These are phyloP conservation scores for Phytophthora litchii DNA, from an alignment of 352 stramenopile genomes.

Conservation along the genomic window DNA sequence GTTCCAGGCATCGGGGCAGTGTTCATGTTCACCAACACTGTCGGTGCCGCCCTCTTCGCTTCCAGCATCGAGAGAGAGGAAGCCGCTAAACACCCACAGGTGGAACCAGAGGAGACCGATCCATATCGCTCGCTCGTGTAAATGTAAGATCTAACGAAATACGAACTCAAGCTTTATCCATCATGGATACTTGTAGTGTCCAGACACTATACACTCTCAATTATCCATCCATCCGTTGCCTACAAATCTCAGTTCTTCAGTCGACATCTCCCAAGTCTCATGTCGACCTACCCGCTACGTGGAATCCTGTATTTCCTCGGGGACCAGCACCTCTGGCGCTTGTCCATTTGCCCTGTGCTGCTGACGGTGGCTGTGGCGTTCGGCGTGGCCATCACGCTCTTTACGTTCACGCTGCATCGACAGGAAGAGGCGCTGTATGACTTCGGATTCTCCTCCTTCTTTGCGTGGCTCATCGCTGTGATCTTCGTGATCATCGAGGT, in stretches of 20 bases:
- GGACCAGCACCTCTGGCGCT: slow-evolving; percentile 50
- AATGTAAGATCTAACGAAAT: slow-evolving; percentile 1
- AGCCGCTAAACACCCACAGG: slow-evolving; percentile 17
- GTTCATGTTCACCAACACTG: slow-evolving; percentile 68
- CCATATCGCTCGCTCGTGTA: slow-evolving; percentile 26
- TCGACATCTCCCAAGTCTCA: slow-evolving; percentile 22
- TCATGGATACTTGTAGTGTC: background rate
- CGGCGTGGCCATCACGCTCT: slow-evolving; percentile 46
- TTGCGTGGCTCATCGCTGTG: slow-evolving; percentile 61
- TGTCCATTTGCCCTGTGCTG: slow-evolving; percentile 50
- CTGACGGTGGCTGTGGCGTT: slow-evolving; percentile 54
- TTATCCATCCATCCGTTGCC: no score
- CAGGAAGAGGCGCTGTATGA: slow-evolving; percentile 42
- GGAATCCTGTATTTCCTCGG: slow-evolving; percentile 52
- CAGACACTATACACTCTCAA: no score
- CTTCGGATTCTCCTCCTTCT: slow-evolving; percentile 40
- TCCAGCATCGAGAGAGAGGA: slow-evolving; percentile 56
- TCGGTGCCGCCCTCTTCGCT: slow-evolving; percentile 61
- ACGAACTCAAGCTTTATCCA: slow-evolving; percentile 7
- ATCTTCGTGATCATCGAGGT: slow-evolving; percentile 58
- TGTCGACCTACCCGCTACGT: slow-evolving; percentile 49
- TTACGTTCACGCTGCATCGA: slow-evolving; percentile 43
- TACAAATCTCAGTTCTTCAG: slow-evolving; percentile 9
- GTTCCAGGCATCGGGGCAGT: slow-evolving; percentile 53
- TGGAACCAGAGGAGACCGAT: slow-evolving; percentile 24